A percentile compares a stretch with the other conserved stretches of the same genome.
Evolutionary conservation across 2,329 filamentous ascomycete genomes (phyloP).

Genomic region (Ophiognomonia clavigignenti-juglandacearum): DNA sequence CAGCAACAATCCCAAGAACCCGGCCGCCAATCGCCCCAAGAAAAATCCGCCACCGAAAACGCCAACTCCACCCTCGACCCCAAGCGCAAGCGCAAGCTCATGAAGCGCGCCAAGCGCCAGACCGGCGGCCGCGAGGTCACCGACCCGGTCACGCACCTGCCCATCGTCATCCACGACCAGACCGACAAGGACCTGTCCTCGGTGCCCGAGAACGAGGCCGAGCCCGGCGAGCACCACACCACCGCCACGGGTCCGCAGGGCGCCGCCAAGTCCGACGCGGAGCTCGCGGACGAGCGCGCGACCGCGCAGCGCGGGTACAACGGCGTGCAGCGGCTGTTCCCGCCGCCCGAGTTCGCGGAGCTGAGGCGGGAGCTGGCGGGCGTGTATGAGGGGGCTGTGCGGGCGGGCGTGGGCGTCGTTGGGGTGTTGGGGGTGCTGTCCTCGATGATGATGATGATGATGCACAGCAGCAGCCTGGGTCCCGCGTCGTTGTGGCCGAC

Average conservation of each 20-base stretch:
- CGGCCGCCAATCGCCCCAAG: constrained; percentile 17
- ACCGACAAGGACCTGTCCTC: constrained; percentile 54
- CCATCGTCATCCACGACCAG: constrained; percentile 63
- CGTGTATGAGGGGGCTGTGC: constrained; percentile 30
- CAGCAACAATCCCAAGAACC: constrained; percentile 15
- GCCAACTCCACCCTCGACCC: constrained; percentile 35
- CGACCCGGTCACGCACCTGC: constrained; percentile 68
- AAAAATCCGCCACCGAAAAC: constrained; percentile 29
- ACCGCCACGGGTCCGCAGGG: constrained; percentile 33
- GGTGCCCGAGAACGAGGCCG: constrained; percentile 30
- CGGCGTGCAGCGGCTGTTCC: constrained; percentile 39
- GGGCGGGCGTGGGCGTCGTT: constrained; percentile 29
- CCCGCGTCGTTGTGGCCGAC: constrained; percentile 15
- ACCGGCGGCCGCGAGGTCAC: constrained; percentile 59
- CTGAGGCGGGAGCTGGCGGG: constrained; percentile 28
- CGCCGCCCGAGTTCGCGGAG: constrained; percentile 42
- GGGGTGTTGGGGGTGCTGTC: constrained; percentile 25
- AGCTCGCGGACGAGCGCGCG: constrained; percentile 31
- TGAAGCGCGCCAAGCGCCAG: constrained; percentile 39
- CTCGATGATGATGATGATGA: constrained; percentile 8
- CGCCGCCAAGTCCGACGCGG: constrained; percentile 34
- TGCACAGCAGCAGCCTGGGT: constrained; percentile 7
- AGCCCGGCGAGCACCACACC: constrained; percentile 30
- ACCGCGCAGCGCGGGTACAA: constrained; percentile 33
- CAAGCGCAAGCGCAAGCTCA: constrained; percentile 42